phyloP scores from a whole-genome alignment of 768 basidiomycete species.

The Podaxis rugospora region DNA sequence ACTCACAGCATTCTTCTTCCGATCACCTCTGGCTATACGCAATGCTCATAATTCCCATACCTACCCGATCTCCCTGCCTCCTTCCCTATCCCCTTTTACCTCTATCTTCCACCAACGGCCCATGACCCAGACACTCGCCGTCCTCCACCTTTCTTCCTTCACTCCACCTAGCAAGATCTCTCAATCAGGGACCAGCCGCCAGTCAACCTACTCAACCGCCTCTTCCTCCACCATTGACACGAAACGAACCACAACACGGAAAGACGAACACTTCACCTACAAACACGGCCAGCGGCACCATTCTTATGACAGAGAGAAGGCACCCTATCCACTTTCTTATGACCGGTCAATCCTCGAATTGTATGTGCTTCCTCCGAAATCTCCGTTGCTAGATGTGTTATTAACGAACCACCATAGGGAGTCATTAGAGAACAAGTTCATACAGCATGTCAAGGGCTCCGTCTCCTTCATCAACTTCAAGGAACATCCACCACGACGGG shows the following conservation, averaged over 20 bases:
- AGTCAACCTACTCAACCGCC: constrained; percentile 19
- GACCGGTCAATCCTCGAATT: constrained; percentile 63
- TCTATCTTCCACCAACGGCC: not conserved
- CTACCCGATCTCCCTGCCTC: not conserved
- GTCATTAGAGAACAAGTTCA: constrained; percentile 47
- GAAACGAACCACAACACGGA: constrained; percentile 36
- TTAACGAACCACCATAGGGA: constrained; percentile 34
- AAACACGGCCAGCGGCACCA: constrained; percentile 67
- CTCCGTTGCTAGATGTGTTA: not conserved
- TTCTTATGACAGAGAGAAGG: constrained; percentile 67
- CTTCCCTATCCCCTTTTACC: not conserved
- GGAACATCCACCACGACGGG: constrained; percentile 46
- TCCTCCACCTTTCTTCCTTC: constrained; percentile 7
- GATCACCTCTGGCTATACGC: not conserved
- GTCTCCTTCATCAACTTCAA: constrained; percentile 57
- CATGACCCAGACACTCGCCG: constrained; percentile 3
- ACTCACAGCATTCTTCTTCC: not conserved
- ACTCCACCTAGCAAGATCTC: constrained; percentile 3
- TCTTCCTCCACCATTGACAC: constrained; percentile 25
- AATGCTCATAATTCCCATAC: constrained; percentile 8
- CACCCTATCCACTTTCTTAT: constrained; percentile 75
- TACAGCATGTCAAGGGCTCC: constrained; percentile 45
- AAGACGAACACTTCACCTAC: constrained; percentile 53
- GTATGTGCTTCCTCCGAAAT: constrained; percentile 35
- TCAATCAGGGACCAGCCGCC: not conserved